Evolutionary conservation across 176 grass and related monocot species (phyloP).

Genomic region (Oryza rufipogon): DNA sequence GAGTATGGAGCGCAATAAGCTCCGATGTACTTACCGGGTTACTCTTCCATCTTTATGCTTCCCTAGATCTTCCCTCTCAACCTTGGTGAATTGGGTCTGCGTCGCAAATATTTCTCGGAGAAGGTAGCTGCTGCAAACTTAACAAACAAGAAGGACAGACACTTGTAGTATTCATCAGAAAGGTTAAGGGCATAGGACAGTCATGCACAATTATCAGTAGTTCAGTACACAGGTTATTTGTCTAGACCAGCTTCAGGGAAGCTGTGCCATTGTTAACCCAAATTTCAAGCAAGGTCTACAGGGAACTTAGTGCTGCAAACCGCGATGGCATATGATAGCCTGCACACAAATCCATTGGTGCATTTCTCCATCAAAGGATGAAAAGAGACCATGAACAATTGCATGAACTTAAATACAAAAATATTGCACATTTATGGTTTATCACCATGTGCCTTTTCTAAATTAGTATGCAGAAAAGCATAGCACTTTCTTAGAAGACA

Average conservation of each 20-base stretch:
- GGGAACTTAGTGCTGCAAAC: not conserved
- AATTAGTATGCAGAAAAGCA: not conserved
- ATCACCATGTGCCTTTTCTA: not conserved
- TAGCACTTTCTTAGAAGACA: not conserved
- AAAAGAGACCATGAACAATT: not conserved
- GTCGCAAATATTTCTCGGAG: conserved; percentile 23
- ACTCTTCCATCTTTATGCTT: conserved; percentile 24
- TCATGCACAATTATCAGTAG: conserved; percentile 22
- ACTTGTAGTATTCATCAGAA: conserved; percentile 31
- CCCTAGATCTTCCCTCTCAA: conserved; percentile 33
- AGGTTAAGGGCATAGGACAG: conserved; percentile 11
- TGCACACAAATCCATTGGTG: not conserved
- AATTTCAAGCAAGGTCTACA: not conserved
- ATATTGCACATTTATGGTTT: not conserved
- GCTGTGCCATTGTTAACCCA: not conserved
- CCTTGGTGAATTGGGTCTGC: not conserved
- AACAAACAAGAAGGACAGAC: conserved; percentile 14
- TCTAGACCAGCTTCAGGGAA: conserved; percentile 2
- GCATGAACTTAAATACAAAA: not conserved
- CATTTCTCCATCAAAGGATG: not conserved
- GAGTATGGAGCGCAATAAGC: not conserved
- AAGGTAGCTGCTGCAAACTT: conserved; percentile 37
- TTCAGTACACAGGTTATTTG: not conserved
- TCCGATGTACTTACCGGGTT: conserved; percentile 9
- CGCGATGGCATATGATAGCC: not conserved